Evolutionary conservation across 768 basidiomycete genomes (phyloP).

Genomic region (Lactarius trivialis): DNA sequence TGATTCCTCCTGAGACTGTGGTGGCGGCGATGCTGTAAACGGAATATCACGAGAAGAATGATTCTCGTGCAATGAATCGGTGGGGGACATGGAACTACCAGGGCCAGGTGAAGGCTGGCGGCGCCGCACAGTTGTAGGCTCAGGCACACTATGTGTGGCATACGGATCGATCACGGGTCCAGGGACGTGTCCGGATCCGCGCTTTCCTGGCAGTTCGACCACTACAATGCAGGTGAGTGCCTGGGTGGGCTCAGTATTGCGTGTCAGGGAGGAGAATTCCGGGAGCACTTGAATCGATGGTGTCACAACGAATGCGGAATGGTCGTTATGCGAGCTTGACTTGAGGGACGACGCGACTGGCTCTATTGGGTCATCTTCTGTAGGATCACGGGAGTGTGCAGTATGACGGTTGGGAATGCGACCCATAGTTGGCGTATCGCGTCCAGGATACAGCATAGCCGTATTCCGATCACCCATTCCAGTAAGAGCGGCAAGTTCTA

Average conservation of each 20-base stretch:
- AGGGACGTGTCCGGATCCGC: conserved; percentile 31
- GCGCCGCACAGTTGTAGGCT: conserved; percentile 24
- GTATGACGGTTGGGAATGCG: conserved; percentile 29
- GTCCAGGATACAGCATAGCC: conserved; percentile 58
- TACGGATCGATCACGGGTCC: conserved; percentile 41
- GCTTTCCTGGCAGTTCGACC: conserved; percentile 83
- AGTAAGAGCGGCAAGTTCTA: conserved; percentile 91
- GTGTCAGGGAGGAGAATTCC: conserved; percentile 79
- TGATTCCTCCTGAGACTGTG: conserved; percentile 44
- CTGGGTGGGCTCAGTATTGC: conserved; percentile 63
- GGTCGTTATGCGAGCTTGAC: conserved; percentile 32
- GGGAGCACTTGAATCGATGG: conserved; percentile 92
- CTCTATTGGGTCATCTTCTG: conserved; percentile 83
- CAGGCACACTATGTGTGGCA: conserved; percentile 21
- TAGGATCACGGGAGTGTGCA: conserved; percentile 45
- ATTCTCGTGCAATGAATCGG: conserved; percentile 13
- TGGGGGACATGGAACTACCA: conserved; percentile 21
- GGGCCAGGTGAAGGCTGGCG: conserved; percentile 31
- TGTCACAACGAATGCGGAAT: conserved; percentile 71
- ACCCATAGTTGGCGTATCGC: conserved; percentile 46
- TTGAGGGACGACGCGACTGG: conserved; percentile 41
- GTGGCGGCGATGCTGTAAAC: conserved; percentile 2
- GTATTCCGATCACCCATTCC: conserved; percentile 69
- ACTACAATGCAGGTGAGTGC: conserved; percentile 91
- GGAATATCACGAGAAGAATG: conserved; percentile 10